phyloP scores from a whole-genome alignment of 345 rosid genomes.

The Rhizophora mangle region DNA sequence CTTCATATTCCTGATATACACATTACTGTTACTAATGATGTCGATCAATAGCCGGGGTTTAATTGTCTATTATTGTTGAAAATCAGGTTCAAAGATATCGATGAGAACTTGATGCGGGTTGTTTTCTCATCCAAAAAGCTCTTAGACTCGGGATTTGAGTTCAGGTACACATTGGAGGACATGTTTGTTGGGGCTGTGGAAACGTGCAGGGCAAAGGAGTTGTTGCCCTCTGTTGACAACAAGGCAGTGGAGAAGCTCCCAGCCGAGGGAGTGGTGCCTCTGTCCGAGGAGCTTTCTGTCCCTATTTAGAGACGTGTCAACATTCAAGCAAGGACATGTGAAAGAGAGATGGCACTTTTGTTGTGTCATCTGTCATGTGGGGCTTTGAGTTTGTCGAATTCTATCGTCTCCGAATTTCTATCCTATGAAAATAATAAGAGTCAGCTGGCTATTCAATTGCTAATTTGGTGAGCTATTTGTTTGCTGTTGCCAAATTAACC shows the following conservation, averaged over 20 bases:
- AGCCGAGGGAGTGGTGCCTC: neutral
- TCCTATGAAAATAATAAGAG: no score
- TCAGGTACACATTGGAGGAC: conserved; percentile 69
- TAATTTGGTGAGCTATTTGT: no score
- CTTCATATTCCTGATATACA: no score
- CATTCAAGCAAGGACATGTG: no score
- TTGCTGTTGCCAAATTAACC: no score
- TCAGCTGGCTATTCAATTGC: no score
- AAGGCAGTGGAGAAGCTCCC: neutral
- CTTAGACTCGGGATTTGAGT: conserved; percentile 62
- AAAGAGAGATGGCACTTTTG: no score
- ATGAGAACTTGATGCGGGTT: conserved; percentile 42
- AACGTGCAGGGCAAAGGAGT: conserved; percentile 31
- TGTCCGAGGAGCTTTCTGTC: neutral
- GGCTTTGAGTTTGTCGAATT: no score
- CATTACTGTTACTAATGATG: no score
- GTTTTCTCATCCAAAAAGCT: conserved; percentile 65
- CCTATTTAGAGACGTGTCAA: neutral
- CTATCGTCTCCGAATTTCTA: no score
- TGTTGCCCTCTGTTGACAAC: conserved; percentile 36
- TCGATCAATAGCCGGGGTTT: no score
- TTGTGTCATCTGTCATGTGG: no score
- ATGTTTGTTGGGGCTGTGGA: conserved; percentile 73
- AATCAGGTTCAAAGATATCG: conserved; percentile 58
- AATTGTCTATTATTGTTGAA: neutral